Base-by-base conservation (phyloP, 75 land plant species). In the Picea glauca region DNA sequence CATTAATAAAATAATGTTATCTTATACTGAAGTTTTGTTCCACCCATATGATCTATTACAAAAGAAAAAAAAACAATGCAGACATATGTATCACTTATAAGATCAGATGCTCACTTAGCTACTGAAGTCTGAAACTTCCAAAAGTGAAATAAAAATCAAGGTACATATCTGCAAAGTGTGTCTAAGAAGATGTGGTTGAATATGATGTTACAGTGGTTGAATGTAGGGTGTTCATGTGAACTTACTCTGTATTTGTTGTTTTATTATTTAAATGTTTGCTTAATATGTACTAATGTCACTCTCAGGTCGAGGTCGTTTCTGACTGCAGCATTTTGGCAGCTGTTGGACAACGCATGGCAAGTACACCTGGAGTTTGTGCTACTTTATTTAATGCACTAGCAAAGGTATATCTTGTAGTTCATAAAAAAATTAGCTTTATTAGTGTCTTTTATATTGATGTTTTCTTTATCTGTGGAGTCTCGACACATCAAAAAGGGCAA, bases 361-460 rank as follows among this genome's bases (percentile, higher is more conserved):
- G 99, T 76, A 96, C 99, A 56, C 95, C 95, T 81, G 99, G 99
- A 84, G 99, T 96, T 74, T 94, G 99, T 88, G 99, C 98, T 35
- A 89, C 93, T 67, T 87, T 94, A 66, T 96, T 96, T 72, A 91
- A 90, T 85, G 98, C 99, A 61, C 92, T 96, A 33, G 99, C 99
- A 26, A 94, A 94, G 93, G 99, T 94, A 67, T n/a, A 62, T 15
- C 33, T 76, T 5, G 30, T 9, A 50, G 56, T 50, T 50, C 11
- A 50, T 50, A 1, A 50, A 50, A 50, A 9, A 50, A 50, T 50
- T 50, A 11, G 1, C 56, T 50, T 50, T 9, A 50, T 50, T 12
- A 50, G 12, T 50, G 54, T 46, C 56, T 50, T 50, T 50, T 50
- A 50, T 50, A 9, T 50, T 9, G 12, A 50, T 50, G 56, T 50